phyloP scores from a whole-genome alignment of 2,329 filamentous ascomycete genomes.

The Bimuria novae-zelandiae region DNA sequence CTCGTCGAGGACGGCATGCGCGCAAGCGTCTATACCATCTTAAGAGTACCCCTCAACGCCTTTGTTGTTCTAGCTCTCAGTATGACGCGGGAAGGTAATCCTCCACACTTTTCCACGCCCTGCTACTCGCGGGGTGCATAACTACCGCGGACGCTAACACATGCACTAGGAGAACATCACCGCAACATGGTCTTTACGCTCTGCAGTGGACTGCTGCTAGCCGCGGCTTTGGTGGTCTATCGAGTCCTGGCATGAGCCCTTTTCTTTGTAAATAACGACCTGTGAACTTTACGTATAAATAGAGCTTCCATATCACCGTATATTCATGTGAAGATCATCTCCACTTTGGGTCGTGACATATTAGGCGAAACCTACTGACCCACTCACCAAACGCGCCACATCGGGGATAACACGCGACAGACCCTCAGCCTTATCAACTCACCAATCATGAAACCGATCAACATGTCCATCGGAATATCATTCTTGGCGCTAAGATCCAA shows the following conservation, averaged over 20 bases:
- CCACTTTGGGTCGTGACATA: too few species aligned
- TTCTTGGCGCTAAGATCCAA: background rate
- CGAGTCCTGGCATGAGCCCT: slow-evolving; percentile 25
- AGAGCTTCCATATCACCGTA: too few species aligned
- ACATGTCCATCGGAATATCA: background rate
- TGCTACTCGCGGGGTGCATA: background rate
- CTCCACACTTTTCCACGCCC: background rate
- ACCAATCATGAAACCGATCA: slow-evolving; percentile 8
- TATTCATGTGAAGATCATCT: too few species aligned
- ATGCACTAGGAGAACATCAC: slow-evolving; percentile 32
- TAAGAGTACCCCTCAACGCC: slow-evolving; percentile 62
- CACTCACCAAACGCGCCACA: background rate
- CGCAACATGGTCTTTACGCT: slow-evolving; percentile 38
- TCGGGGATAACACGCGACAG: background rate
- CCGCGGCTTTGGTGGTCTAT: slow-evolving; percentile 33
- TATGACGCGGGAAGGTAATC: slow-evolving; percentile 38
- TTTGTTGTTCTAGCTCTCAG: slow-evolving; percentile 41
- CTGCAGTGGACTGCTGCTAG: slow-evolving; percentile 34
- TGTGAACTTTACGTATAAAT: too few species aligned
- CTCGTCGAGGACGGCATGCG: slow-evolving; percentile 60
- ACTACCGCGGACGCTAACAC: slow-evolving; percentile 10
- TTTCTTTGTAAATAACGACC: background rate
- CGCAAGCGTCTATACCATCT: slow-evolving; percentile 60
- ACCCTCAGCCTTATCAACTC: background rate
- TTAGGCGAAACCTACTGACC: background rate